phyloP scores from a whole-genome alignment of 2,329 filamentous ascomycete genomes.

The Cadophora luteo-olivacea region DNA sequence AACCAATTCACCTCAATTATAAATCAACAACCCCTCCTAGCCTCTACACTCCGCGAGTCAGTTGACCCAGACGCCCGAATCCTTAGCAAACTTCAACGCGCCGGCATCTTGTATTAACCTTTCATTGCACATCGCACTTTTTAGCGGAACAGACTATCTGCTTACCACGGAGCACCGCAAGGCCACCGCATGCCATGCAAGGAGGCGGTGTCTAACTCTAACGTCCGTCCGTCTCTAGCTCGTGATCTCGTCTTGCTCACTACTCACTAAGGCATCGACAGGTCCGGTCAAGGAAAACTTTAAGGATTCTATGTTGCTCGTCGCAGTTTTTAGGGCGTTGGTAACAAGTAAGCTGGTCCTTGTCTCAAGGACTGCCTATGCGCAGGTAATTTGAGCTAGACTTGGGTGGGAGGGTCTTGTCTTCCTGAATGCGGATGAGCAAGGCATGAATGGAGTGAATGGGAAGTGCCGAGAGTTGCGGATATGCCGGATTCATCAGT shows the following conservation, averaged over 20 bases:
- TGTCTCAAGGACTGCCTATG: neutral
- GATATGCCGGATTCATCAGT: neutral
- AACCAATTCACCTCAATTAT: neutral
- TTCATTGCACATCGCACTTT: constrained; percentile 27
- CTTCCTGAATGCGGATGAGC: neutral
- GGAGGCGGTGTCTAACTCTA: neutral
- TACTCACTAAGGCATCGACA: neutral
- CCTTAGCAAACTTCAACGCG: neutral
- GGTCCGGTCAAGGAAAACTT: neutral
- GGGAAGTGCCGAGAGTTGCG: neutral
- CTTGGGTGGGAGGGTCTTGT: neutral
- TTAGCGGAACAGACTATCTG: constrained; percentile 15
- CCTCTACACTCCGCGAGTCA: neutral
- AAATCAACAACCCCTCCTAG: neutral
- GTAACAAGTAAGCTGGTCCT: neutral
- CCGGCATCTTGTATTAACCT: neutral
- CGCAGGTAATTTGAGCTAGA: neutral
- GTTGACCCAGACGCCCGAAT: neutral
- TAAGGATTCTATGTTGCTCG: neutral
- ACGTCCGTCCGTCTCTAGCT: constrained; percentile 2
- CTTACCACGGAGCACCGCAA: neutral
- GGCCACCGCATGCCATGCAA: neutral
- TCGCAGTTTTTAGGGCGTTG: constrained; percentile 10
- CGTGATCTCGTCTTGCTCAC: neutral
- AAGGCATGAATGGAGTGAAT: neutral